These are phyloP conservation scores for Asterophora lycoperdoides DNA, from an alignment of 768 basidiomycete species.

Conservation along the genomic window DNA sequence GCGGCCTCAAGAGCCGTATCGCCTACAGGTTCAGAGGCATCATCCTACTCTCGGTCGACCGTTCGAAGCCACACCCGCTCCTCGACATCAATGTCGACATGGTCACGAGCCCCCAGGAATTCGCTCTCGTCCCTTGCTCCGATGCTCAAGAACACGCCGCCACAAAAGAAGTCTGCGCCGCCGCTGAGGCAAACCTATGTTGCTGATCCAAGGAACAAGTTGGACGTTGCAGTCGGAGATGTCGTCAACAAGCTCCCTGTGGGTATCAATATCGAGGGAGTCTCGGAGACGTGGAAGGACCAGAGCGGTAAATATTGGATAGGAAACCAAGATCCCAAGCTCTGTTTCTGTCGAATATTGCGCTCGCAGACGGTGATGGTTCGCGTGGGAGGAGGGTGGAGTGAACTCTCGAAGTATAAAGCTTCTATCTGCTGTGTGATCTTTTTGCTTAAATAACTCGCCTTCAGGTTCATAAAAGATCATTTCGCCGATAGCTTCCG, in stretches of 20 bases:
- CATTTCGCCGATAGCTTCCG: conserved; percentile 85
- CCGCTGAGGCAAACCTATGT: conserved; percentile 66
- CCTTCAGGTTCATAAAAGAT: conserved; percentile 72
- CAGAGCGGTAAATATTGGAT: conserved; percentile 97
- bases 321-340: conserved; percentile 82
- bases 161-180: conserved; percentile 36
- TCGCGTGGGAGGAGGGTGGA: conserved; percentile 92
- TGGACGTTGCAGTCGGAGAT: conserved; percentile 90
- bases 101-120: conserved; percentile 65
- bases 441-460: conserved; percentile 8
- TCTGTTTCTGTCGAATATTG: conserved; percentile 89
- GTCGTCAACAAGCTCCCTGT: conserved; percentile 88
- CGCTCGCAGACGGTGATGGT: conserved; percentile 95
- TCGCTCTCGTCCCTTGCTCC: conserved; percentile 47
- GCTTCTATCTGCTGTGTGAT: not conserved
- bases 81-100: conserved; percentile 51
- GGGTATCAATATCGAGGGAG: conserved; percentile 77
- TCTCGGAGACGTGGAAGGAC: conserved; percentile 84
- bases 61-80: conserved; percentile 35
- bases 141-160: conserved; percentile 35
- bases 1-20: conserved; percentile 40
- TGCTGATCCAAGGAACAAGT: conserved; percentile 84
- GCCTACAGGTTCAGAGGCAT: conserved; percentile 60
- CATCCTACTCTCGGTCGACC: conserved; percentile 43
- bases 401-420: conserved; percentile 82